phyloP scores from a whole-genome alignment of 345 rosid genomes.

The Eucalyptus virginea region DNA sequence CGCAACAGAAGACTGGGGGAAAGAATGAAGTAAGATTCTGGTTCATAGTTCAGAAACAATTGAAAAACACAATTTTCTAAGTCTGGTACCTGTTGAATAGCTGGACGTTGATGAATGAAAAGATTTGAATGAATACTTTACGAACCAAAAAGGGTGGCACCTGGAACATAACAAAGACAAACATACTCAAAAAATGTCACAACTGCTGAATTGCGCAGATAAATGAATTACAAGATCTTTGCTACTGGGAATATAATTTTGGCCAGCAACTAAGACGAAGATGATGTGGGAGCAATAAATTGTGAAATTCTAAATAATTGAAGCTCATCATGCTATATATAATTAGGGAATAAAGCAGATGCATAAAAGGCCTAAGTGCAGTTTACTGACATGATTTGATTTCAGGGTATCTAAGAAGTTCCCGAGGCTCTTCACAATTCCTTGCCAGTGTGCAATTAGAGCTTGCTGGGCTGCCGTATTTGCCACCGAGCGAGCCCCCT shows the following conservation, averaged over 20 bases:
- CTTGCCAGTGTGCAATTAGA: constrained; percentile 95
- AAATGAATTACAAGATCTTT: neutral
- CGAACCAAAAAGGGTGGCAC: constrained; percentile 94
- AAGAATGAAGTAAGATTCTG: neutral
- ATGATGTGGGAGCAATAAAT: neutral
- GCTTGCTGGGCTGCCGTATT: constrained; percentile 81
- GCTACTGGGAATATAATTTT: neutral
- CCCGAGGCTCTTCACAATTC: constrained; percentile 88
- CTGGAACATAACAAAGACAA: constrained; percentile 15
- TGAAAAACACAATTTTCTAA: neutral
- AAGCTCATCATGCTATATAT: neutral
- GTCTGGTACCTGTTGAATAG: constrained; percentile 71
- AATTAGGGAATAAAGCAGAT: neutral
- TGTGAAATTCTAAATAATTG: neutral
- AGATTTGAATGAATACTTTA: constrained; percentile 88
- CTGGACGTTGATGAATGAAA: constrained; percentile 96
- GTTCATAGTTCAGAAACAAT: neutral
- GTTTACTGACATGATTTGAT: constrained; percentile 51
- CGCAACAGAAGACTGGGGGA: constrained; percentile 60
- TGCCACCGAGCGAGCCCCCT: constrained; percentile 79
- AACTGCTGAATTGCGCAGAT: neutral
- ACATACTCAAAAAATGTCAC: neutral
- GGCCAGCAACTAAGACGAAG: neutral
- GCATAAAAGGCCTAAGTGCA: neutral
- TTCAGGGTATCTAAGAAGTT: constrained; percentile 71